These are phyloP conservation scores for Phytophthora niederhauseri DNA, from an alignment of 352 stramenopile species.

Conservation along the genomic window DNA sequence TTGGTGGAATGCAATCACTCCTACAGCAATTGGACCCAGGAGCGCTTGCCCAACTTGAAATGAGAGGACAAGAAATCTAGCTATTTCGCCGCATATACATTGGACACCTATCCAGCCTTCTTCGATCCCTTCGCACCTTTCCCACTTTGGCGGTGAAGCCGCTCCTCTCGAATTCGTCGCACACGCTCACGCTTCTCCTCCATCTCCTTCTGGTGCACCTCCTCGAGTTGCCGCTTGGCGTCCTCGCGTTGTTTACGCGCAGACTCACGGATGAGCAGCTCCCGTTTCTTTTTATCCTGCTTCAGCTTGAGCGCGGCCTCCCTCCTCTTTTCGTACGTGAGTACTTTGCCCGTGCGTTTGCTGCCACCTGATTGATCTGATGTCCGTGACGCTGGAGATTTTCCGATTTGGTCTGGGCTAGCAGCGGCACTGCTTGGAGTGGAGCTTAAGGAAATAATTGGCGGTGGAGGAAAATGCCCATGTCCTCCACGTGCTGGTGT, in stretches of 20 bases:
- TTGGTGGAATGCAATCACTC: constrained; percentile 50
- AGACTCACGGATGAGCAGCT: constrained; percentile 62
- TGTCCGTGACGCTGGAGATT: constrained; percentile 28
- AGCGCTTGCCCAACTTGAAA: constrained; percentile 19
- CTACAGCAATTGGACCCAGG: constrained; percentile 47
- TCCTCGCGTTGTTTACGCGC: constrained; percentile 74
- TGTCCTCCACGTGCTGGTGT: constrained; percentile 16
- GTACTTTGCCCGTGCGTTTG: constrained; percentile 28
- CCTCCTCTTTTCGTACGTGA: constrained; percentile 62
- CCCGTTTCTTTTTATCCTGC: constrained; percentile 71
- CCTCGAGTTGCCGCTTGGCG: constrained; percentile 62
- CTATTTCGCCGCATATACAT: constrained; percentile 26
- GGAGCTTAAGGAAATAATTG: constrained; percentile 33
- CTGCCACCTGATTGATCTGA: constrained; percentile 23
- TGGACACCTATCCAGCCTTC: constrained; percentile 26
- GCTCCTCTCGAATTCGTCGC: constrained; percentile 61
- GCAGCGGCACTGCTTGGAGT: constrained; percentile 33
- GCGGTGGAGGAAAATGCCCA: constrained; percentile 25
- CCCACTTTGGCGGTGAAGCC: constrained; percentile 34
- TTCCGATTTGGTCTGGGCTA: constrained; percentile 26
- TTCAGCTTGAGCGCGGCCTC: constrained; percentile 70
- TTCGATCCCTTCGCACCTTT: constrained; percentile 32
- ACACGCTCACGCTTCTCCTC: constrained; percentile 75
- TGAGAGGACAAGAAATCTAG: background rate
- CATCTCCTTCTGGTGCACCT: constrained; percentile 68